Evolutionary conservation across 768 basidiomycete genomes (phyloP), one percentile per base, ranked within the genome.

Genomic region (Leccinum boreale): DNA sequence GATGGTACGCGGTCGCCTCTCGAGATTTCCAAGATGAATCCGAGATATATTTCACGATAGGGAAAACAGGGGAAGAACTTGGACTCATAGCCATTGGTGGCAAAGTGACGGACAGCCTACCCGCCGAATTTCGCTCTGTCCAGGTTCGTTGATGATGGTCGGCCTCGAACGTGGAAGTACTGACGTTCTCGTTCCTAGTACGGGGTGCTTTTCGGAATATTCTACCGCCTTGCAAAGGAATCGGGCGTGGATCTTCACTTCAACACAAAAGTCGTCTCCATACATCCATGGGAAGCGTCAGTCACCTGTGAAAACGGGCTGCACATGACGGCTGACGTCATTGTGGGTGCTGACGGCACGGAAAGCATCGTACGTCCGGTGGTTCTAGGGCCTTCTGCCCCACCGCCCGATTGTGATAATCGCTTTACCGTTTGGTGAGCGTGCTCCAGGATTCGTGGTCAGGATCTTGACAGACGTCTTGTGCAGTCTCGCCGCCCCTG

Each of bases 341-440:
- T 87, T 42, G 74, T 87, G 5, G 85, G 82, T 11, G 86, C 86
- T 3, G 86, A 87, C 66, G 85, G 86, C 9, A 74, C 74, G n/a
- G 65, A 72, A 31, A 85, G 83, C 21, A 42, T 78, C 33, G 72
- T 78, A 9, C 67, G 68, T 9, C 61, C 73, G 6, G 64, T 81
- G 5, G 63, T 77, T 21, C 69, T 70, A 2, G 68, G 69, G 1
- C 11, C 59, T 1, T 54, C n/a, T 12, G 19, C 49, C 0, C 64
- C 55, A 7, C 19, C 23, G 0, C 53, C 64, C 15, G 64, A 65
- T 15, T 21, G 15, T 35, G 67, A 69, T 9, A 58, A 58, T 26
- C 50, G 62, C 1, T 52, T 58, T 26, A 61, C 56, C 5, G 50
- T 69, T 21, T 59, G 35, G 68, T 66, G 46, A 53, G 67, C 31